Conservation (phyloP, 2,329 filamentous ascomycete species). For the Macrophomina phaseolina region DNA sequence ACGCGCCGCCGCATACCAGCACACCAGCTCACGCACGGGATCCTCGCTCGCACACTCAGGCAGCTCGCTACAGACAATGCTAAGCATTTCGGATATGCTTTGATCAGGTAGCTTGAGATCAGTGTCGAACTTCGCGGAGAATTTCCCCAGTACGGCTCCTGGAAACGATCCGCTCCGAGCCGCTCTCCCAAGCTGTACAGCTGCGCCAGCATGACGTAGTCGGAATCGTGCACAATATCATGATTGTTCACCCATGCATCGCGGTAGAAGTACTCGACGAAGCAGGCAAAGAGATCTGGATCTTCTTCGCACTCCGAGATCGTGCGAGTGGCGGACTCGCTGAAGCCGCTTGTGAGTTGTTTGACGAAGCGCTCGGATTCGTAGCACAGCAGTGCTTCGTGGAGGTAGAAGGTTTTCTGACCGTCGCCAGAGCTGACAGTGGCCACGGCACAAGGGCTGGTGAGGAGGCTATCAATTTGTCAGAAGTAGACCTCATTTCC, state of each 20-base stretch:
- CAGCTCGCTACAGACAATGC: conserved; percentile 31
- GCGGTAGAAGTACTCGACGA: conserved; percentile 35
- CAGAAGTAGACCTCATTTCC: too few relatives aligned
- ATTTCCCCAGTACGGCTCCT: conserved; percentile 32
- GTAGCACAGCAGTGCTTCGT: conserved; percentile 5
- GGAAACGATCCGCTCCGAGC: conserved; percentile 31
- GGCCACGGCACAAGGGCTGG: background rate
- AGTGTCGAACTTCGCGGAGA: conserved; percentile 7
- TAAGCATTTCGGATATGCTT: conserved; percentile 30
- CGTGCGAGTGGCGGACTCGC: background rate
- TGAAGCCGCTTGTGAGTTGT: background rate
- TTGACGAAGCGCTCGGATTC: background rate
- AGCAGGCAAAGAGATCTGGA: conserved; percentile 33
- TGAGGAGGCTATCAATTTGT: background rate
- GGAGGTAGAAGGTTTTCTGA: background rate
- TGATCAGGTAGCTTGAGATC: conserved; percentile 28
- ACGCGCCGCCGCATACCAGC: conserved; percentile 32
- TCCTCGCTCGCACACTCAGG: conserved; percentile 28
- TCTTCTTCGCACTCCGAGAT: conserved; percentile 32
- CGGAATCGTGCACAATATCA: conserved; percentile 27
- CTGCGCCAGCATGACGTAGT: conserved; percentile 32
- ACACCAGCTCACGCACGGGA: conserved; percentile 31
- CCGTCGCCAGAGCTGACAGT: background rate
- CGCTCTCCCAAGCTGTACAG: conserved; percentile 34
- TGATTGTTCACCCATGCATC: conserved; percentile 30